Evolutionary conservation across 2,329 filamentous ascomycete genomes (phyloP).

Genomic region (Graphium sp.): DNA sequence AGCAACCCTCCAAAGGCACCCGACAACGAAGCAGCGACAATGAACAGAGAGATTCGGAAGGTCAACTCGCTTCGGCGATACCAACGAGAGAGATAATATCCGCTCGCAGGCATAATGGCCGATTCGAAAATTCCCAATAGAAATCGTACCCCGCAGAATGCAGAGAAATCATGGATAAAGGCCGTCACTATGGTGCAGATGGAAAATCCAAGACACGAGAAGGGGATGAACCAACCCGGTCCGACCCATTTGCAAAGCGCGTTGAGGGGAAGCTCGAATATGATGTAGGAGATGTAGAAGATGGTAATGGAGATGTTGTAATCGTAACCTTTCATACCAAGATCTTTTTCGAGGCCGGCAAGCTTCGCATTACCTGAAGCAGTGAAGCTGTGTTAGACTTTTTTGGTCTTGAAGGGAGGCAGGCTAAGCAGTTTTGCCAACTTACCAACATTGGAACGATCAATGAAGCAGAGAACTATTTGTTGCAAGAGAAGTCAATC

Average conservation of each 20-base stretch:
- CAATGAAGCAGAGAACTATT: constrained; percentile 46
- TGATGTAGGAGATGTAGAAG: constrained; percentile 54
- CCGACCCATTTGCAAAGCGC: constrained; percentile 56
- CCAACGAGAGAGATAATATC: constrained; percentile 58
- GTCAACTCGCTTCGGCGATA: constrained; percentile 52
- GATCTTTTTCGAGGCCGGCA: constrained; percentile 38
- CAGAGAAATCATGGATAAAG: constrained; percentile 38
- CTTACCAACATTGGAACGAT: constrained; percentile 48
- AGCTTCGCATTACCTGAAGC: constrained; percentile 37
- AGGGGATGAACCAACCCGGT: constrained; percentile 54
- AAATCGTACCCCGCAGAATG: constrained; percentile 45
- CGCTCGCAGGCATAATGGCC: constrained; percentile 56
- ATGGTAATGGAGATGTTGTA: constrained; percentile 44
- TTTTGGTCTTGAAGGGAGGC: neutral
- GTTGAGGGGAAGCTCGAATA: constrained; percentile 55
- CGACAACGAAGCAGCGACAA: constrained; percentile 53
- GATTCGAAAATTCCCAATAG: constrained; percentile 53
- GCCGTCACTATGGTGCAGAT: constrained; percentile 46
- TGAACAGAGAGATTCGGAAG: constrained; percentile 50
- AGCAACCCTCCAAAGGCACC: constrained; percentile 57
- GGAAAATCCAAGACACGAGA: constrained; percentile 44
- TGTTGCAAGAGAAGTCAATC: neutral
- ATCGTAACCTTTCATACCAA: constrained; percentile 35
- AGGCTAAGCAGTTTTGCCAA: neutral
- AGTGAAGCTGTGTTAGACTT: neutral